These are phyloP conservation scores for Exutisphaerella laricina DNA, from an alignment of 2,329 filamentous ascomycete species.

Conservation along the genomic window DNA sequence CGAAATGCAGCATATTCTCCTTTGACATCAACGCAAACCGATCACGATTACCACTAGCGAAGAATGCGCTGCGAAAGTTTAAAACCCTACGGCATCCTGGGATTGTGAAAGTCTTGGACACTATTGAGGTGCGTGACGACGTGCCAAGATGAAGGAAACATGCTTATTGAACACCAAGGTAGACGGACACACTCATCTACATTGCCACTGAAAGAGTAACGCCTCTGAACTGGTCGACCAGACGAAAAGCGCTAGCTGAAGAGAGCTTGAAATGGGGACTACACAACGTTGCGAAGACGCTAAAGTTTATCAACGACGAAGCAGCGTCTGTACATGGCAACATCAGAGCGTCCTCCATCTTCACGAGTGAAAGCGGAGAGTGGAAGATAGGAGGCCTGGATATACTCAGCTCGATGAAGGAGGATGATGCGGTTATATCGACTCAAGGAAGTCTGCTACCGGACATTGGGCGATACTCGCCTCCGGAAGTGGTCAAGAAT, in stretches of 20 bases:
- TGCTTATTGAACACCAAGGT: slow-evolving; percentile 34
- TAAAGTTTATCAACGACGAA: slow-evolving; percentile 95
- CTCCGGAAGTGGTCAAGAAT: slow-evolving; percentile 76
- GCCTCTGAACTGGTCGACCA: slow-evolving; percentile 84
- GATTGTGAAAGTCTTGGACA: slow-evolving; percentile 89
- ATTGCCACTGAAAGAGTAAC: slow-evolving; percentile 88
- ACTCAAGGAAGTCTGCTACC: slow-evolving; percentile 83
- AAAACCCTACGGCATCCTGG: slow-evolving; percentile 90
- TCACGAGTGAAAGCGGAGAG: slow-evolving; percentile 91
- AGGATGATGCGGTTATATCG: slow-evolving; percentile 90
- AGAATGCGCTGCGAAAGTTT: slow-evolving; percentile 89
- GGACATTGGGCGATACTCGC: slow-evolving; percentile 75
- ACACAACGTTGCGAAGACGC: slow-evolving; percentile 77
- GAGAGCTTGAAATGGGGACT: slow-evolving; percentile 98
- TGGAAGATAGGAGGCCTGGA: slow-evolving; percentile 97
- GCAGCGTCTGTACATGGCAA: slow-evolving; percentile 86
- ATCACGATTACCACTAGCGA: slow-evolving; percentile 75
- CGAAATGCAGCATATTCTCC: slow-evolving; percentile 91
- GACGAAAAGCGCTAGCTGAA: slow-evolving; percentile 76
- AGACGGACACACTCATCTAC: slow-evolving; percentile 94
- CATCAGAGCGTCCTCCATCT: slow-evolving; percentile 78
- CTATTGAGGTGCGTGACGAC: slow-evolving; percentile 65
- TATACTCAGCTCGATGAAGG: slow-evolving; percentile 87
- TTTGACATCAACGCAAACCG: slow-evolving; percentile 83
- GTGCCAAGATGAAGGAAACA: slow-evolving; percentile 1